phyloP scores from a whole-genome alignment of 768 basidiomycete species.

The Suillus ampliporus region DNA sequence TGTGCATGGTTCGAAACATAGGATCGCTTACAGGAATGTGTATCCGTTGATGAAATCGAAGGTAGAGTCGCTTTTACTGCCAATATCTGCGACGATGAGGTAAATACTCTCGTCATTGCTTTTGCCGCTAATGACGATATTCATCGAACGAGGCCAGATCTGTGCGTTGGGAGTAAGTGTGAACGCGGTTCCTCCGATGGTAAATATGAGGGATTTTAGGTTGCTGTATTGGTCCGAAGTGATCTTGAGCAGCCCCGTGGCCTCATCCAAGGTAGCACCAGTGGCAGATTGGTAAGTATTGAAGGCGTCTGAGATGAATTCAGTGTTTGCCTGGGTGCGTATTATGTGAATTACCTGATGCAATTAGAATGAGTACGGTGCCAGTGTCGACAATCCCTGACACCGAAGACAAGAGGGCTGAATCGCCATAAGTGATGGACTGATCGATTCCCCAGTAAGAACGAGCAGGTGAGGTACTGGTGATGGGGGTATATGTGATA shows the following conservation, averaged over 20 bases:
- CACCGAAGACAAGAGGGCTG: conserved; percentile 28
- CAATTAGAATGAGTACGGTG: conserved; percentile 37
- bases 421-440: conserved; percentile 32
- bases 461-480: conserved; percentile 35
- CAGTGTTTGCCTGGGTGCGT: conserved; percentile 14
- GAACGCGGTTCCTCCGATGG: conserved; percentile 27
- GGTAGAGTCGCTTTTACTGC: conserved; percentile 31
- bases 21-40: conserved; percentile 15
- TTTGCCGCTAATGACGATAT: conserved; percentile 37
- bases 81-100: conserved; percentile 27
- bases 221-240: conserved; percentile 14
- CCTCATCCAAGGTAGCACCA: conserved; percentile 17
- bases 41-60: conserved; percentile 22
- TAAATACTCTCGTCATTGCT: conserved; percentile 7
- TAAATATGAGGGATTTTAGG: conserved; percentile 15
- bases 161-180: conserved; percentile 38
- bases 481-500: conserved; percentile 38
- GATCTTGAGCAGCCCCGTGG: conserved; percentile 22
- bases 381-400: conserved; percentile 45
- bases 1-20: conserved; percentile 12
- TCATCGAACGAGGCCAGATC: conserved; percentile 40
- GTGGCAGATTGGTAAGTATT: conserved; percentile 18
- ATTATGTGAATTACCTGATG: conserved; percentile 11
- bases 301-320: conserved; percentile 20
- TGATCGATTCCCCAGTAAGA: conserved; percentile 44